These are phyloP conservation scores for Xylariomycetidae sp. DNA, from an alignment of 2,329 filamentous ascomycete genomes.

Conservation along the genomic window DNA sequence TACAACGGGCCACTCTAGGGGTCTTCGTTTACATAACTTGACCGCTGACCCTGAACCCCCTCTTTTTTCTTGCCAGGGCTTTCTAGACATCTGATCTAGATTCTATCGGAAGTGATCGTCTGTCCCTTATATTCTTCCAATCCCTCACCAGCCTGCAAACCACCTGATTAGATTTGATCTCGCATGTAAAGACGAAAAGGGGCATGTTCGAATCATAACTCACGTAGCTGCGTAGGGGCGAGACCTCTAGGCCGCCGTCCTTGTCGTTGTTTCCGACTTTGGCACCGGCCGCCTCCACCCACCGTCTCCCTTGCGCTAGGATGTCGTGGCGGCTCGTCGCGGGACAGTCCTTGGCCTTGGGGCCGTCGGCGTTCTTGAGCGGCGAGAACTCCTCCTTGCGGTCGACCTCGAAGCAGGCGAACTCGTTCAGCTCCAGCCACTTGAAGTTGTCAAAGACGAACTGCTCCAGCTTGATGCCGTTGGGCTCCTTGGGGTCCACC, in stretches of 20 bases:
- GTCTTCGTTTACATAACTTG: no score
- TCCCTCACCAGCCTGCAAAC: conserved; percentile 54
- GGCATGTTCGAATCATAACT: conserved; percentile 37
- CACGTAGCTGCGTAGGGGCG: conserved; percentile 92
- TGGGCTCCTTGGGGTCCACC: conserved; percentile 85
- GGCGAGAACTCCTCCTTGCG: conserved; percentile 98
- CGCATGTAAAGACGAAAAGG: conserved; percentile 9
- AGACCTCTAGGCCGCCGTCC: conserved; percentile 76
- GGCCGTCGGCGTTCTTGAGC: conserved; percentile 68
- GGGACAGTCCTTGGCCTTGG: conserved; percentile 62
- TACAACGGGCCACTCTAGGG: no score
- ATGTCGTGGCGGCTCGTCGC: conserved; percentile 91
- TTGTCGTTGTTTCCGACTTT: conserved; percentile 54
- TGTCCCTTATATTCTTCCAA: conserved; percentile 52
- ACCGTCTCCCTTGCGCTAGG: conserved; percentile 82
- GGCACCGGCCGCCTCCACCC: conserved; percentile 76
- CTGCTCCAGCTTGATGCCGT: conserved; percentile 98
- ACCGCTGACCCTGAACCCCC: no score
- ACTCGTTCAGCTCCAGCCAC: conserved; percentile 77
- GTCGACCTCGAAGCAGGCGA: conserved; percentile 92
- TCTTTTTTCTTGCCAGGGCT: no score
- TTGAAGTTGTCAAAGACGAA: conserved; percentile 99
- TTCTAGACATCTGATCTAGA: no score
- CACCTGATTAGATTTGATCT: conserved; percentile 4
- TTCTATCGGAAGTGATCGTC: conserved; percentile 20